phyloP scores from a whole-genome alignment of 1,284 basidiomycete genomes.

The Moesziomyces sp. region DNA sequence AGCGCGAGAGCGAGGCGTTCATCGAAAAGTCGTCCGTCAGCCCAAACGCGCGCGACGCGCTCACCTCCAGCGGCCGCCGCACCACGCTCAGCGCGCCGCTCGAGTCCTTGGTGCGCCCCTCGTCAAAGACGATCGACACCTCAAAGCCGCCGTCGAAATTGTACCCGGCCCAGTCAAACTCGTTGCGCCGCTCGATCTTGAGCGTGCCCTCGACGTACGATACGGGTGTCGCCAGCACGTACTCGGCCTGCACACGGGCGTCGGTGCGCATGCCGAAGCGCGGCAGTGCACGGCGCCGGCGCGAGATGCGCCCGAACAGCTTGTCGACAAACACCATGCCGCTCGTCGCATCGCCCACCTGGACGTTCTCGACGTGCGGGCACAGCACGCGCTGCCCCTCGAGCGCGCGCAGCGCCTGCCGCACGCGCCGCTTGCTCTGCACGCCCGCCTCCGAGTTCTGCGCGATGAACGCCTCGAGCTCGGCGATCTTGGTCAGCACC shows the following conservation, averaged over 20 bases:
- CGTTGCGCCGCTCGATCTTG: conserved; percentile 73
- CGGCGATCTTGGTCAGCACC: conserved; percentile 71
- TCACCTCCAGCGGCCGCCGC: conserved; percentile 70
- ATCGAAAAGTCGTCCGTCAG: conserved; percentile 77
- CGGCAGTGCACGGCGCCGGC: conserved; percentile 13
- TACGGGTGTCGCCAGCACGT: conserved; percentile 69
- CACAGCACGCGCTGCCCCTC: conserved; percentile 76
- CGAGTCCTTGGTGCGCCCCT: conserved; percentile 58
- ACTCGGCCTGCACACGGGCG: conserved; percentile 70
- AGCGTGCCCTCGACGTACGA: conserved; percentile 73
- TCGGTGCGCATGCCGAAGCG: conserved; percentile 32
- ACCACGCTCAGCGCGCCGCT: conserved; percentile 47
- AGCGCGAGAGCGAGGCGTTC: conserved; percentile 75
- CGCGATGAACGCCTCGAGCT: conserved; percentile 75
- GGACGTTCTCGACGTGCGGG: conserved; percentile 75
- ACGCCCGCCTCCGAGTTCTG: conserved; percentile 76
- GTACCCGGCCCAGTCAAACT: conserved; percentile 74
- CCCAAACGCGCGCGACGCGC: conserved; percentile 74
- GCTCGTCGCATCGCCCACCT: conserved; percentile 66
- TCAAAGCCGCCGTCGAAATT: conserved; percentile 74
- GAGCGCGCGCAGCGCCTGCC: conserved; percentile 76
- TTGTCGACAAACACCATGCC: conserved; percentile 24
- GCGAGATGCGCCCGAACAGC: conserved; percentile 29
- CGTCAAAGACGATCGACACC: conserved; percentile 74
- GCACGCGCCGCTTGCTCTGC: conserved; percentile 73